Percentiles rank a stretch among this genome's conserved stretches.
These are phyloP conservation scores for Syzygium malaccense DNA, from an alignment of 441 rosid species.

Conservation along the genomic window DNA sequence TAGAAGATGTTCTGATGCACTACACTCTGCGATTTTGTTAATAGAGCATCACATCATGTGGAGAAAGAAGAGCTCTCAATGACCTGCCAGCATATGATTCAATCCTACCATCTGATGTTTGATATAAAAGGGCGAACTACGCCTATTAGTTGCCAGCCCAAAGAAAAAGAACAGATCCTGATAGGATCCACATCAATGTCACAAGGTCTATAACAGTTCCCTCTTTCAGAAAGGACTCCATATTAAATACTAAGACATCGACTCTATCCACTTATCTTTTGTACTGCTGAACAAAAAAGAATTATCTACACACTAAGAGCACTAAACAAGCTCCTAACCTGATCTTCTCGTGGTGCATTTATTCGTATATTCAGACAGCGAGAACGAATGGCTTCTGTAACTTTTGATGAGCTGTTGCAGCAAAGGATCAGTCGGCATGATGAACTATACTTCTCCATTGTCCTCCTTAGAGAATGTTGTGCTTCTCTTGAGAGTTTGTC, in stretches of 20 bases:
- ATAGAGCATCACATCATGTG: not conserved
- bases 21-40: not conserved
- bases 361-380: slow-evolving; percentile 87
- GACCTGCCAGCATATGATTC: not conserved
- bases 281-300: not conserved
- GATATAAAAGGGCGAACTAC: not conserved
- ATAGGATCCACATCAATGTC: not conserved
- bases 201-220: not conserved
- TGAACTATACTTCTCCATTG: slow-evolving; percentile 95
- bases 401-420: slow-evolving; percentile 93
- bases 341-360: slow-evolving; percentile 74
- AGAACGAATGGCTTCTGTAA: slow-evolving; percentile 90
- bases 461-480: slow-evolving; percentile 92
- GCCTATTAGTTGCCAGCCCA: not conserved
- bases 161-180: not conserved
- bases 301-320: not conserved
- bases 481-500: slow-evolving; percentile 99
- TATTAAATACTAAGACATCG: not conserved
- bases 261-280: not conserved
- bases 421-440: slow-evolving; percentile 85
- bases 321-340: slow-evolving; percentile 30
- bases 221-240: not conserved
- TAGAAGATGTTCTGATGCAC: not conserved
- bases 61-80: not conserved
- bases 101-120: not conserved